Evolutionary conservation across 2,329 filamentous ascomycete species (phyloP), one percentile per base, ranked within the genome.

Genomic region (Colletotrichum navitas): DNA sequence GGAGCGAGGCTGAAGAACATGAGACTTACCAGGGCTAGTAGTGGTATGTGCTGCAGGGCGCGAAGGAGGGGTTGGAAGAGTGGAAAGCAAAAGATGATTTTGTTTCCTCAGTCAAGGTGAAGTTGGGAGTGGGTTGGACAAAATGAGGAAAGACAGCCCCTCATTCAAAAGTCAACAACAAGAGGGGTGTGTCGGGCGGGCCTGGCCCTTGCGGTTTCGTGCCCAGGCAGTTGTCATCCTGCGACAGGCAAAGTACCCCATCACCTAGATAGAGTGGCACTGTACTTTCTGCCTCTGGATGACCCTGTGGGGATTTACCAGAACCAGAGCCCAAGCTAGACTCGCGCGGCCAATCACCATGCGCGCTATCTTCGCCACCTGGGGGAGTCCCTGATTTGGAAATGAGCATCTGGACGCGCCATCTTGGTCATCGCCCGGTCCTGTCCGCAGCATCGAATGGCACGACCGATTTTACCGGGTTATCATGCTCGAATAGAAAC

Each of bases 161-260:
- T 73, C 72, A 73, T 71, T 72, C 71, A 73, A 63, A 73, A 73
- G 69, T 72, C 69, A 72, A 72, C 68, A 71, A 71, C 69, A 72
- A 64, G 69, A 68, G 69, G 69, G 69, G 69, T 68, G 68, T 68
- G 69, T 68, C 59, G 66, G 69, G 69, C 69, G 69, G 69, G 69
- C 69, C 65, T 59, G 67, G 69, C 69, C 69, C 69, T 69, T 72
- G 65, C 65, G 68, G 65, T 72, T 68, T 69, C 65, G 66, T 72
- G 60, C 69, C 54, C 69, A 64, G 69, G 65, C 60, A 63, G 59
- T 52, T 45, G 43, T 47, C 68, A 71, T 62, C 39, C 63, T 67
- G 49, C 54, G n/a, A 39, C 24, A 12, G 8, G 39, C 12, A 63
- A 59, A 63, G 69, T 72, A 69, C 32, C 54, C 39, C 12, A 34